phyloP scores from a whole-genome alignment of 176 grass and related monocot genomes.

The Thalia dealbata region DNA sequence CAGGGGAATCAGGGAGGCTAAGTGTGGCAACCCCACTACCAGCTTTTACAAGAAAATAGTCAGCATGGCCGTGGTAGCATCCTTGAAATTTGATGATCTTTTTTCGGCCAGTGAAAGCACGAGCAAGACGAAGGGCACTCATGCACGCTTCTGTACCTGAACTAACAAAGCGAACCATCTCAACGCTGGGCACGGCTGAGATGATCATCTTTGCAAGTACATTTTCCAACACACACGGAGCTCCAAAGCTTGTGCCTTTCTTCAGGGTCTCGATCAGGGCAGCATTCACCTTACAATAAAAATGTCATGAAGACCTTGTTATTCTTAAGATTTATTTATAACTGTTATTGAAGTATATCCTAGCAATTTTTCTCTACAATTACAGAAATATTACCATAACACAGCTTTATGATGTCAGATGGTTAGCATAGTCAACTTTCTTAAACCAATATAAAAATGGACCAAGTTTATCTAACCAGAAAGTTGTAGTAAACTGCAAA shows the following conservation, averaged over 20 bases:
- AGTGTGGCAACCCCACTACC: conserved; percentile 96
- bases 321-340: too few species aligned
- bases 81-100: conserved; percentile 97
- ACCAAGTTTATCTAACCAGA: too few species aligned
- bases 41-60: conserved; percentile 91
- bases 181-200: conserved; percentile 72
- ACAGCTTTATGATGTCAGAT: too few species aligned
- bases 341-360: too few species aligned
- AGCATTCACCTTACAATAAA: conserved; percentile 51
- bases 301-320: neutral
- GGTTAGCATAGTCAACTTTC: too few species aligned
- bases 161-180: conserved; percentile 99
- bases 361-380: too few species aligned
- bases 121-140: conserved; percentile 91
- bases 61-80: conserved; percentile 94
- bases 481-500: too few species aligned
- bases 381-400: too few species aligned
- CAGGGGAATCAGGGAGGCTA: conserved; percentile 91
- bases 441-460: too few species aligned
- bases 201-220: conserved; percentile 88
- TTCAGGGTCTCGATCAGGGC: conserved; percentile 79
- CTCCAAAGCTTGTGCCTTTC: conserved; percentile 99
- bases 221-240: conserved; percentile 82
- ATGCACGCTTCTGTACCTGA: conserved; percentile 98
- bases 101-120: conserved; percentile 71